These are phyloP conservation scores for Pseudogymnoascus sp. DNA, from an alignment of 2,329 filamentous ascomycete species.

Conservation along the genomic window DNA sequence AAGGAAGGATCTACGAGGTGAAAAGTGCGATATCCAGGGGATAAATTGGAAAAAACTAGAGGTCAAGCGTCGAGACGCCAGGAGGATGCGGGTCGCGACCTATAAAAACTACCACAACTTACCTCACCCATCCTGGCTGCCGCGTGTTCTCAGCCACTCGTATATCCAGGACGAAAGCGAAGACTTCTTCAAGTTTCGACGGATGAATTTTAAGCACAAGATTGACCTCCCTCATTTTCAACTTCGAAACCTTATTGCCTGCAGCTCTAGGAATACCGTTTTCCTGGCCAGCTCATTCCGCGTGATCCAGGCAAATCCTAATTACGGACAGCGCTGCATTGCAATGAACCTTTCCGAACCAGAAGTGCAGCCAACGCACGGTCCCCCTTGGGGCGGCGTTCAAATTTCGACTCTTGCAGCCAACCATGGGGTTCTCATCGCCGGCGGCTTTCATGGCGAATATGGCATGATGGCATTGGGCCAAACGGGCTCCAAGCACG, in stretches of 20 bases:
- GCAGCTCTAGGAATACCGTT: constrained; percentile 44
- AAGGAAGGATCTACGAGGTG: constrained; percentile 43
- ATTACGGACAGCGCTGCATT: constrained; percentile 9
- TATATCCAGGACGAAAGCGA: constrained; percentile 19
- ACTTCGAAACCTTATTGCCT: constrained; percentile 53
- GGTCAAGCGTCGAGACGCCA: constrained; percentile 41
- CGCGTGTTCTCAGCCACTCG: constrained; percentile 9
- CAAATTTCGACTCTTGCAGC: constrained; percentile 29
- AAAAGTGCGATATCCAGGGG: constrained; percentile 50
- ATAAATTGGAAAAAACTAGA: constrained; percentile 48
- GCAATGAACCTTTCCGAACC: constrained; percentile 25
- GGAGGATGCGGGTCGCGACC: constrained; percentile 37
- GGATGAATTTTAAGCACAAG: constrained; percentile 46
- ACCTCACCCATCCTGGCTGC: neutral
- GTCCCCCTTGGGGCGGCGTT: constrained; percentile 14
- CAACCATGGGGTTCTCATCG: constrained; percentile 29
- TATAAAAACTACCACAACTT: constrained; percentile 53
- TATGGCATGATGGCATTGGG: constrained; percentile 30
- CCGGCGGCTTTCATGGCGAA: constrained; percentile 32
- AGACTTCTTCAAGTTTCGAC: constrained; percentile 48
- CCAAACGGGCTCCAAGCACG: constrained; percentile 24
- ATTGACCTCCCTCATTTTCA: constrained; percentile 57
- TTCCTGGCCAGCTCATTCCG: constrained; percentile 47
- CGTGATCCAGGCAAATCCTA: constrained; percentile 45
- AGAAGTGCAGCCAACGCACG: constrained; percentile 19